These are phyloP conservation scores for Gigaspora rosea DNA, from an alignment of 192 early-diverging fungal genomes.

Conservation along the genomic window DNA sequence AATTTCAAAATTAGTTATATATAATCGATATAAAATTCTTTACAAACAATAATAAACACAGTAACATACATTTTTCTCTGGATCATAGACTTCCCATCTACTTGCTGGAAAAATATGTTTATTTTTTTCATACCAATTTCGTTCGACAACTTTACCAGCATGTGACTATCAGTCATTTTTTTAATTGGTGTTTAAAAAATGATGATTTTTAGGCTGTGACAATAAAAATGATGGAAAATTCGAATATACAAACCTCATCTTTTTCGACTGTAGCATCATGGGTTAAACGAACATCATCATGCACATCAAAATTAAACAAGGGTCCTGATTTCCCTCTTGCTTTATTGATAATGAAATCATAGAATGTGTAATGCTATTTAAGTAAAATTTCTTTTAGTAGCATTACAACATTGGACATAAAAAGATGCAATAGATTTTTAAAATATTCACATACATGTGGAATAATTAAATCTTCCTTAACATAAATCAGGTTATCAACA, in stretches of 20 bases:
- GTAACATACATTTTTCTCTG: constrained; percentile 62
- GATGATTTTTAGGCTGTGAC: too few relatives aligned
- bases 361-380: constrained; percentile 75
- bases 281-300: constrained; percentile 85
- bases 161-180: constrained; percentile 62
- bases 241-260: constrained; percentile 64
- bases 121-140: constrained; percentile 88
- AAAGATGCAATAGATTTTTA: background rate
- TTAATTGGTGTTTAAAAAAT: background rate
- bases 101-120: constrained; percentile 96
- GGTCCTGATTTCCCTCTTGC: constrained; percentile 96
- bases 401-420: background rate
- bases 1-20: background rate
- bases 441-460: constrained; percentile 72
- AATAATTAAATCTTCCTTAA: constrained; percentile 96
- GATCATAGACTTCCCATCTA: constrained; percentile 92
- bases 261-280: constrained; percentile 85
- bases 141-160: constrained; percentile 91
- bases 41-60: background rate
- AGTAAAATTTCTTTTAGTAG: background rate
- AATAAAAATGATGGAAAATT: too few relatives aligned
- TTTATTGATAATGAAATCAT: constrained; percentile 96
- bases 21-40: background rate
- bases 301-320: constrained; percentile 91
- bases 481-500: constrained; percentile 86